phyloP scores from a whole-genome alignment of 305 asterid genomes.

The Fraxinus latifolia region DNA sequence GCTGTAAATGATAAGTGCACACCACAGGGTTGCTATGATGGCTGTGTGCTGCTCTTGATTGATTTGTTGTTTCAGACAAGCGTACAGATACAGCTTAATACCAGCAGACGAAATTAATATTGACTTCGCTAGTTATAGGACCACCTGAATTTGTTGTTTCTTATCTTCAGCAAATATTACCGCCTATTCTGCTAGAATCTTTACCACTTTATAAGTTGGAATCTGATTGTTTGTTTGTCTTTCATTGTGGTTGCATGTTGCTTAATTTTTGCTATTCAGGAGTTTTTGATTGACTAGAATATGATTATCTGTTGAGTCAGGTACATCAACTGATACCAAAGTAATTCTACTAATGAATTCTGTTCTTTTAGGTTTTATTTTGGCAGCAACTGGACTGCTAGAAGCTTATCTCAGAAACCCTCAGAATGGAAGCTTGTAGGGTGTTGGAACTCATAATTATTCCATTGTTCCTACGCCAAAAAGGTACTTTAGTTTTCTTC shows the following conservation, averaged over 20 bases:
- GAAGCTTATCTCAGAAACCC: slow-evolving; percentile 54
- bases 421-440: slow-evolving; percentile 65
- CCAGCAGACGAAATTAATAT: background rate
- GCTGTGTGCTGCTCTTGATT: slow-evolving; percentile 1
- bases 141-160: background rate
- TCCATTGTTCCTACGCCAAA: slow-evolving; percentile 4
- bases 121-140: background rate
- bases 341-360: slow-evolving; percentile 7
- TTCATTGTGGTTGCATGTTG: background rate
- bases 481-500: slow-evolving; percentile 17
- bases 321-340: background rate
- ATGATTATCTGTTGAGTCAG: background rate
- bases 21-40: background rate
- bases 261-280: background rate
- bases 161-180: background rate
- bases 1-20: background rate
- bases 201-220: background rate
- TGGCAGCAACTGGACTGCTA: slow-evolving; percentile 80
- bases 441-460: background rate
- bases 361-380: slow-evolving; percentile 57
- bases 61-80: background rate
- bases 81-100: background rate
- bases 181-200: background rate
- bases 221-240: background rate
- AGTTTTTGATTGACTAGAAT: background rate